Evolutionary conservation across 2,329 filamentous ascomycete genomes (phyloP).

Genomic region (Hysterium pulicare): DNA sequence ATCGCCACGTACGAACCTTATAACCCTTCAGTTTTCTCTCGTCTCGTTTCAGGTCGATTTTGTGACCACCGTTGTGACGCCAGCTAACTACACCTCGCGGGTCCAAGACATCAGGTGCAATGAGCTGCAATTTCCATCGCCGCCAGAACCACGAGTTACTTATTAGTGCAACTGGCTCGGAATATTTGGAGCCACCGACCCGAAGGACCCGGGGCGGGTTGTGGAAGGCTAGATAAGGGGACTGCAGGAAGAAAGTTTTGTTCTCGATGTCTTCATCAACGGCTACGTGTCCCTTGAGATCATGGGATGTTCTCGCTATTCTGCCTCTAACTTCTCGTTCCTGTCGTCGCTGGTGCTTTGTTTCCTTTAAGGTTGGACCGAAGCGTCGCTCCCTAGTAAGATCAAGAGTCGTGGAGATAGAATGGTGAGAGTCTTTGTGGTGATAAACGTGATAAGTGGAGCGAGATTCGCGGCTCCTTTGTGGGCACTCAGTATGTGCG

Average conservation of each 20-base stretch:
- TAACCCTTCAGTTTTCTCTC: slow-evolving; percentile 23
- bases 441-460: no score
- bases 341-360: no score
- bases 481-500: no score
- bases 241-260: slow-evolving; percentile 33
- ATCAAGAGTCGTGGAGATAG: no score
- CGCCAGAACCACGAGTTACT: slow-evolving; percentile 24
- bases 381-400: no score
- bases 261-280: no score
- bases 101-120: slow-evolving; percentile 23
- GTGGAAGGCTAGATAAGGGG: slow-evolving; percentile 28
- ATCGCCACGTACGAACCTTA: slow-evolving; percentile 25
- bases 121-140: slow-evolving; percentile 29
- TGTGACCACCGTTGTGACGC: slow-evolving; percentile 17
- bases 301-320: no score
- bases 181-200: slow-evolving; percentile 13
- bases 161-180: slow-evolving; percentile 21
- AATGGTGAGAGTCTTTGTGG: no score
- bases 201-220: slow-evolving; percentile 28
- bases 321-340: no score
- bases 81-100: slow-evolving; percentile 26
- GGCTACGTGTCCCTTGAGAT: no score
- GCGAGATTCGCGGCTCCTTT: no score
- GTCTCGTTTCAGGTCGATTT: slow-evolving; percentile 9
- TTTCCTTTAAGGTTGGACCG: no score